Conservation (phyloP, 768 basidiomycete species). For the Cyclocybe aegerita region DNA sequence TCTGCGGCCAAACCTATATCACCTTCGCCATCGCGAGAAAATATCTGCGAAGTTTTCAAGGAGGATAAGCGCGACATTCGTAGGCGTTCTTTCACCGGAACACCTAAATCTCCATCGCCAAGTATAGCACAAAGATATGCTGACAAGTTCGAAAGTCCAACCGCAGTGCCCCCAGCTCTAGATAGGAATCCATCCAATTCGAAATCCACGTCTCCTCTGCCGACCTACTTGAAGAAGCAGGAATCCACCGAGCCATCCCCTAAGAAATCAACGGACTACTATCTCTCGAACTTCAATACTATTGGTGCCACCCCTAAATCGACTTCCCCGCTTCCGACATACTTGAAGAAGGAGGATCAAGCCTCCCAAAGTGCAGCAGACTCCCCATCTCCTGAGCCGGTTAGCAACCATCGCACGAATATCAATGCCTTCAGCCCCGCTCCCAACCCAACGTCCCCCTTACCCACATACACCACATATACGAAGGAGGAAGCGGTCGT, state of each 20-base stretch:
- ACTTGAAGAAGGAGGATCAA: not conserved
- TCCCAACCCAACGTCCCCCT: constrained; percentile 1
- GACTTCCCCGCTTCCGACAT: not conserved
- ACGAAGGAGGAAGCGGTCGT: constrained; percentile 1
- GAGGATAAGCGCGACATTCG: constrained; percentile 3
- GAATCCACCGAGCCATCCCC: too few species aligned
- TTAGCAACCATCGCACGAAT: not conserved
- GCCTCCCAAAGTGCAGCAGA: not conserved
- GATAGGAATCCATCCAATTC: too few species aligned
- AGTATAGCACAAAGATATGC: constrained; percentile 5
- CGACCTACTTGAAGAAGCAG: too few species aligned
- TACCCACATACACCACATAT: constrained; percentile 2
- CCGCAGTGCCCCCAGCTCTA: not conserved
- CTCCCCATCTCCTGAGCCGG: not conserved
- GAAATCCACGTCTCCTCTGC: too few species aligned
- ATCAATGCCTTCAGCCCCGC: constrained; percentile 1
- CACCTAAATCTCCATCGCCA: constrained; percentile 9
- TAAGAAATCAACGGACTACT: too few species aligned
- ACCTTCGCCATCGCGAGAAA: constrained; percentile 1
- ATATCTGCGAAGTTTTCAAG: constrained; percentile 1
- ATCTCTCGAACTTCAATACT: too few species aligned
- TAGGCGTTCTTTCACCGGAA: constrained; percentile 11
- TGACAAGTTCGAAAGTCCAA: constrained; percentile 7
- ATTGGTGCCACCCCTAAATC: not conserved
- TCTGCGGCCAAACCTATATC: constrained; percentile 10